Percentiles rank a stretch among this genome's conserved stretches.
Conservation (phyloP, 768 basidiomycete genomes). For the Lactarius trivialis region DNA sequence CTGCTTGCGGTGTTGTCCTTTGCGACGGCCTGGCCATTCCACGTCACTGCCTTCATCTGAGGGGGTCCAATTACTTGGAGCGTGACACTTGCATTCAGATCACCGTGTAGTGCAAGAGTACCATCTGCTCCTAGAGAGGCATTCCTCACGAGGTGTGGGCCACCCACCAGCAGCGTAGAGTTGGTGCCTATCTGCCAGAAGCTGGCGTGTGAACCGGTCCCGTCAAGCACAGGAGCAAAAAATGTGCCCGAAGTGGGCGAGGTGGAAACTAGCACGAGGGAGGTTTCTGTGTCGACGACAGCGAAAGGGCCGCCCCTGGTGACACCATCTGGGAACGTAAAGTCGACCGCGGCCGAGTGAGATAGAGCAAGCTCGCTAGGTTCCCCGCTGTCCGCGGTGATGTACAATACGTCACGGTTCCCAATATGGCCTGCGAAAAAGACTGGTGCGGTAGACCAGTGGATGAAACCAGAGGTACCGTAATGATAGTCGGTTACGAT, state of each 20-base stretch:
- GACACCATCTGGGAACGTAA: slow-evolving; percentile 49
- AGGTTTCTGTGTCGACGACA: slow-evolving; percentile 57
- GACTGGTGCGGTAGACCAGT: slow-evolving; percentile 69
- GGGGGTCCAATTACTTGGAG: slow-evolving; percentile 61
- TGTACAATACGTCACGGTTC: slow-evolving; percentile 35
- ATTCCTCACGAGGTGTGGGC: slow-evolving; percentile 42
- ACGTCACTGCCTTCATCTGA: slow-evolving; percentile 47
- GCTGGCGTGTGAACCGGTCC: slow-evolving; percentile 41
- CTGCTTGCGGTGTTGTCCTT: slow-evolving; percentile 32
- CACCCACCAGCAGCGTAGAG: slow-evolving; percentile 47
- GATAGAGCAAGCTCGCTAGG: slow-evolving; percentile 32
- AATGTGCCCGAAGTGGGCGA: slow-evolving; percentile 60
- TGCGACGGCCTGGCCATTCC: slow-evolving; percentile 56
- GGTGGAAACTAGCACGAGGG: slow-evolving; percentile 66
- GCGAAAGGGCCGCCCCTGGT: slow-evolving; percentile 48
- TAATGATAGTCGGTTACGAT: slow-evolving; percentile 68
- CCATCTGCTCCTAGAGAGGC: slow-evolving; percentile 29
- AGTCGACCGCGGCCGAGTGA: slow-evolving; percentile 14
- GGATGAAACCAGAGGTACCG: slow-evolving; percentile 47
- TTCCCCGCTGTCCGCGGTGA: slow-evolving; percentile 33
- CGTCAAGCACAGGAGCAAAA: slow-evolving; percentile 61
- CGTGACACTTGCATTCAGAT: slow-evolving; percentile 51
- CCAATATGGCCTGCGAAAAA: slow-evolving; percentile 54
- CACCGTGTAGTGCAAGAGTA: slow-evolving; percentile 55
- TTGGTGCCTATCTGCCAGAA: slow-evolving; percentile 76